Percentiles rank a stretch among this genome's conserved stretches.
Evolutionary conservation across 1,284 basidiomycete genomes (phyloP).

Genomic region (Trichosporon sp.): DNA sequence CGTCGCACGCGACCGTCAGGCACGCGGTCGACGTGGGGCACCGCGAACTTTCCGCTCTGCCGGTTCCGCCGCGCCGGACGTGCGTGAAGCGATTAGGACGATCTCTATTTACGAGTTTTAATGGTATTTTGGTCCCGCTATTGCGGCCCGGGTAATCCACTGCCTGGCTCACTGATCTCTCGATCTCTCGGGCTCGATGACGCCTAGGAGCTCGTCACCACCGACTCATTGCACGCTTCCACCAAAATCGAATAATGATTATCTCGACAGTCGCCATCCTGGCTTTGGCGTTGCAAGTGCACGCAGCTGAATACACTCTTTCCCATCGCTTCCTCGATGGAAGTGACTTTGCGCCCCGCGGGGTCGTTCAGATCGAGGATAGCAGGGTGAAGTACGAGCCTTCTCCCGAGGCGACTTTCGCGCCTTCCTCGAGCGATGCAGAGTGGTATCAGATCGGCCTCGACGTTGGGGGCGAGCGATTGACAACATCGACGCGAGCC

Average conservation of each 20-base stretch:
- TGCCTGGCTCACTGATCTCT: neutral
- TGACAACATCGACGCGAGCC: constrained; percentile 13
- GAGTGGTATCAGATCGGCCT: constrained; percentile 23
- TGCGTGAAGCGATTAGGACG: no score
- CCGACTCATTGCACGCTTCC: neutral
- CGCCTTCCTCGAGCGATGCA: neutral
- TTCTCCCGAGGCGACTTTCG: neutral
- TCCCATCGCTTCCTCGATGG: constrained; percentile 14
- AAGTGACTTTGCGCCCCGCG: constrained; percentile 12
- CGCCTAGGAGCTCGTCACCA: no score
- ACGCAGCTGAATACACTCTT: constrained; percentile 14
- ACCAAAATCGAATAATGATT: neutral
- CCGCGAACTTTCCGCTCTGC: neutral
- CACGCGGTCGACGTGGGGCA: neutral
- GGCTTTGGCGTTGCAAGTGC: constrained; percentile 5
- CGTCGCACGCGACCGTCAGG: neutral
- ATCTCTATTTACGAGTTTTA: no score
- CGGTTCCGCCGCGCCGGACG: no score
- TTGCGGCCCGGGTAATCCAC: no score
- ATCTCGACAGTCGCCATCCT: constrained; percentile 7
- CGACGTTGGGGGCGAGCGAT: constrained; percentile 7
- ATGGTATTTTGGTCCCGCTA: no score
- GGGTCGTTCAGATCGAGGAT: constrained; percentile 7
- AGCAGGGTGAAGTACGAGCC: constrained; percentile 1
- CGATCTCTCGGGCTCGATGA: neutral